Conservation (phyloP, 2,329 filamentous ascomycete species). For the Beauveria asiatica region DNA sequence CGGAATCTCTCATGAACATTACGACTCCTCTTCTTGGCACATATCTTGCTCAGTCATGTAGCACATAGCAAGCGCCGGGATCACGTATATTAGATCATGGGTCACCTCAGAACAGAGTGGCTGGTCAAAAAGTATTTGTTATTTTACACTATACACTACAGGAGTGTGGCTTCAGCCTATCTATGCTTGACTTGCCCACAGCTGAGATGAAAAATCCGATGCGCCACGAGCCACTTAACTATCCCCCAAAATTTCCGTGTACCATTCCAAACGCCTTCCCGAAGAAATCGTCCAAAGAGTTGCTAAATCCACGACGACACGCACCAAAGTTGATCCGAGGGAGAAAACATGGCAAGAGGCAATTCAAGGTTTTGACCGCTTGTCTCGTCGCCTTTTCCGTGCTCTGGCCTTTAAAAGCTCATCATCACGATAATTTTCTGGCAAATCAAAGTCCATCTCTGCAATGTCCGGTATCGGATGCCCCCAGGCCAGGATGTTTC, state of each 20-base stretch:
- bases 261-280: slow-evolving; percentile 8
- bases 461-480: slow-evolving; percentile 65
- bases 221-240: background rate
- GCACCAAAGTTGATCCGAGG: background rate
- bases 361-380: slow-evolving; percentile 39
- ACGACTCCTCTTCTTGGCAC: too few relatives aligned
- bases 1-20: too few relatives aligned
- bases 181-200: background rate
- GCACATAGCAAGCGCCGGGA: background rate
- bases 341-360: slow-evolving; percentile 10
- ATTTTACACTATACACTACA: background rate
- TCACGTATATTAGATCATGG: background rate
- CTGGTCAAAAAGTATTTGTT: background rate
- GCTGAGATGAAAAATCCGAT: background rate
- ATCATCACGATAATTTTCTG: slow-evolving; percentile 52
- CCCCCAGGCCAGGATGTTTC: slow-evolving; percentile 73
- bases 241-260: background rate
- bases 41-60: too few relatives aligned
- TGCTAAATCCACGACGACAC: background rate
- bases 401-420: slow-evolving; percentile 50
- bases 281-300: background rate
- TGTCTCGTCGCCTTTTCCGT: slow-evolving; percentile 53
- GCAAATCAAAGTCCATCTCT: slow-evolving; percentile 66
- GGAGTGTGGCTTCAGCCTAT: background rate
- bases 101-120: background rate